Evolutionary conservation across 352 stramenopile genomes (phyloP).

Genomic region (Globisporangium irregulare): DNA sequence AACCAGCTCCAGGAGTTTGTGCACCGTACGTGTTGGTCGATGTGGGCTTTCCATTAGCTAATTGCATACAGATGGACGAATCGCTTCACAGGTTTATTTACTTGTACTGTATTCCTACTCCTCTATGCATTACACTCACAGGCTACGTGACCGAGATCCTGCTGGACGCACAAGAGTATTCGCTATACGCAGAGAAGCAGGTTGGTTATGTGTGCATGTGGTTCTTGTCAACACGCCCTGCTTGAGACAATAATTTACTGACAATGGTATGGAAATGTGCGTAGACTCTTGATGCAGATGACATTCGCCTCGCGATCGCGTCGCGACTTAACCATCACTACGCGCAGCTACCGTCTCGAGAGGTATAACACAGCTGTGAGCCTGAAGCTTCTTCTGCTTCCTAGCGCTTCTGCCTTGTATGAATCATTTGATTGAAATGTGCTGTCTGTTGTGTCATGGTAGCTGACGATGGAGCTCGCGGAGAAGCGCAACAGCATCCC

Average conservation of each 20-base stretch:
- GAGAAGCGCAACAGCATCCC: conserved; percentile 82
- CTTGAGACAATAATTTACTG: background rate
- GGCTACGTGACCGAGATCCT: conserved; percentile 82
- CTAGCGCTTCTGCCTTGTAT: background rate
- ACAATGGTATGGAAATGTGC: background rate
- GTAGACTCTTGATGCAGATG: conserved; percentile 66
- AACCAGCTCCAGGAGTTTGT: conserved; percentile 82
- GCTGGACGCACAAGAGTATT: conserved; percentile 84
- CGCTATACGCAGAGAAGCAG: conserved; percentile 71
- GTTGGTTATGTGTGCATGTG: conserved; percentile 19
- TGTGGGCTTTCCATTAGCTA: background rate
- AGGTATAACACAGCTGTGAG: conserved; percentile 28
- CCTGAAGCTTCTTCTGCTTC: background rate
- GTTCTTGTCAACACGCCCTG: background rate
- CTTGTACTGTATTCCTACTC: too few species aligned
- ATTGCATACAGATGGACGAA: background rate
- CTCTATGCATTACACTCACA: conserved; percentile 15
- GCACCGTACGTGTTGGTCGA: conserved; percentile 46
- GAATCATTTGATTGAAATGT: background rate
- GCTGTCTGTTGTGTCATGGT: background rate
- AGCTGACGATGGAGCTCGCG: conserved; percentile 86
- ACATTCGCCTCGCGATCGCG: conserved; percentile 72
- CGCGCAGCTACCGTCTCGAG: conserved; percentile 62
- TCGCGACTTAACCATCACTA: conserved; percentile 82
- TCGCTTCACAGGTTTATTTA: background rate